Percentiles rank a stretch among this genome's conserved stretches.
phyloP scores from a whole-genome alignment of 352 stramenopile genomes.

The Thraustochytrium sp. region DNA sequence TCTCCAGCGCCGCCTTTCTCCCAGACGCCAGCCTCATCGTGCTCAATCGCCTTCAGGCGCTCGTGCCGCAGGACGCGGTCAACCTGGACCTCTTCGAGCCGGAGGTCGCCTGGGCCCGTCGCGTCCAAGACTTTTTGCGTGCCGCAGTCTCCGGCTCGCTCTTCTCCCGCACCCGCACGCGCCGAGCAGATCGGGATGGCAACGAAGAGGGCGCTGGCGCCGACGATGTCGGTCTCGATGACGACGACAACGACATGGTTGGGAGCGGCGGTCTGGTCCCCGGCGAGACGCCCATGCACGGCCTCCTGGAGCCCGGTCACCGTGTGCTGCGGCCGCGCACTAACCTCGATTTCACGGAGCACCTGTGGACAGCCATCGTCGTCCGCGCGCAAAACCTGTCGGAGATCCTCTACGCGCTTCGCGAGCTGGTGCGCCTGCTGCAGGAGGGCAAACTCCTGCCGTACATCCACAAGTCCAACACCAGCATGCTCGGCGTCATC shows the following conservation, averaged over 20 bases:
- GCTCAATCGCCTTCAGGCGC: background rate
- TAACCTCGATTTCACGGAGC: conserved; percentile 3
- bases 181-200: background rate
- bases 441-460: background rate
- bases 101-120: background rate
- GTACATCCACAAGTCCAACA: conserved; percentile 29
- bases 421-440: background rate
- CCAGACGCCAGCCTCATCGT: background rate
- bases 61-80: background rate
- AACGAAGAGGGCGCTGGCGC: background rate
- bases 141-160: background rate
- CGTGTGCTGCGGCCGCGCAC: background rate
- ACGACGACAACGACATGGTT: too few species aligned
- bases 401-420: background rate
- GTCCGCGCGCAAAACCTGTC: background rate
- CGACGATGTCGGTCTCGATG: background rate
- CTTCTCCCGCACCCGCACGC: background rate
- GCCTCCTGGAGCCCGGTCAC: background rate
- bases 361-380: background rate
- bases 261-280: too few species aligned
- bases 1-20: background rate
- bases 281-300: background rate
- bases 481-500: background rate
- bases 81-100: background rate
- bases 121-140: background rate